Conservation (phyloP, 2,329 filamentous ascomycete species). For the Sporothrix curviconia region DNA sequence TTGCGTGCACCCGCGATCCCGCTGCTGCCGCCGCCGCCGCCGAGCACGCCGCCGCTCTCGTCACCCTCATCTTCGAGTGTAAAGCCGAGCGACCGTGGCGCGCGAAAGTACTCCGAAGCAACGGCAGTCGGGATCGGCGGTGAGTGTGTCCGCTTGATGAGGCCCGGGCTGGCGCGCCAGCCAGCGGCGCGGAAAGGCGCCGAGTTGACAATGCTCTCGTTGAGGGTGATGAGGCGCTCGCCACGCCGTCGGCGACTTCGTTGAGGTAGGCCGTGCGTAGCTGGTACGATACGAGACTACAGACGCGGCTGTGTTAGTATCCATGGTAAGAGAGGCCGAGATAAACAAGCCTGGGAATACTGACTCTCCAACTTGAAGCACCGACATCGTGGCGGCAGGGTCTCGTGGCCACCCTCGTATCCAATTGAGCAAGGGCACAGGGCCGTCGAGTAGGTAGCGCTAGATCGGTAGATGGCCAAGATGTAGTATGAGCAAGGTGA, state of each 20-base stretch:
- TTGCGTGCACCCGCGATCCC: neutral
- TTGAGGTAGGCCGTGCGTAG: constrained; percentile 73
- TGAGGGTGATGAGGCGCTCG: constrained; percentile 75
- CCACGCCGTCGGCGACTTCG: constrained; percentile 75
- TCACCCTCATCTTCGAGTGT: constrained; percentile 66
- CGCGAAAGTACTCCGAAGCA: constrained; percentile 76
- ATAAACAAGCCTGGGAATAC: constrained; percentile 13
- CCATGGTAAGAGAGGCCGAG: neutral
- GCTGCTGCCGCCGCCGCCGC: constrained; percentile 22
- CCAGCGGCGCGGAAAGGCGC: constrained; percentile 76
- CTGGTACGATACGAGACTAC: constrained; percentile 74
- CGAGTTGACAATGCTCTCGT: constrained; percentile 71
- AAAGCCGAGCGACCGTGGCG: constrained; percentile 55
- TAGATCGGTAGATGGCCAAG: neutral
- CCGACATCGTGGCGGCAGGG: constrained; percentile 30
- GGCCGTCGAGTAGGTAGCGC: neutral
- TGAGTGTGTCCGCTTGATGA: constrained; percentile 77
- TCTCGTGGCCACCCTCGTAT: neutral
- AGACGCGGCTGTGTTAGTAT: neutral
- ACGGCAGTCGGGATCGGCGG: constrained; percentile 79
- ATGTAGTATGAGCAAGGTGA: neutral
- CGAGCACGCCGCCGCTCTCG: constrained; percentile 65
- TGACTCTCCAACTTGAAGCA: constrained; percentile 40
- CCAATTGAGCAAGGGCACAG: neutral
- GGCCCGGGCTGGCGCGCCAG: constrained; percentile 66